Base-by-base conservation (phyloP, 2,329 filamentous ascomycete species). In the Chalaropsis thielavioides region DNA sequence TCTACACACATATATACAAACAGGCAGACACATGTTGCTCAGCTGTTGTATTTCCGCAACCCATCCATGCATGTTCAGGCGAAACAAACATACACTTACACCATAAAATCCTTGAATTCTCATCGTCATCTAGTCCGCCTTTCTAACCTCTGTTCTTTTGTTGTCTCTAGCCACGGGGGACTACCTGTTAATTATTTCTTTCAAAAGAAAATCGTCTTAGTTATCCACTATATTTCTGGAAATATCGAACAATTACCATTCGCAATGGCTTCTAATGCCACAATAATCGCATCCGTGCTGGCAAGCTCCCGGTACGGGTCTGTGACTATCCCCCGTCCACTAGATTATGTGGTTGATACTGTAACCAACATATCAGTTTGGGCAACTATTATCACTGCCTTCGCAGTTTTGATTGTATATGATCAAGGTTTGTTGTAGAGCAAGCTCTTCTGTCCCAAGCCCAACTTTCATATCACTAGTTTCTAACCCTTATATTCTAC, bases 401-500 rank as follows among this genome's bases (percentile, higher is more conserved):
- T 96, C 65, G 78, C 87, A 41, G 71, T 88, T 8, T 83, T 87
- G 64, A 83, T 95, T 66, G 82, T 85, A 68, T 97, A 96, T 75
- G 92, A 97, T 76, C 92, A 97, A 79, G 79, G 92, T 96, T 80
- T 75, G 89, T 46, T 46, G 13, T 19, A 46, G 7, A 38, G 27
- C 24, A 58, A 8, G 17, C n/a, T 8, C 1, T 11, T 8, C 27
- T 38, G 5, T 8, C 3, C 51, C 8, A 3, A 0, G n/a, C 27
- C 31, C 17, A 0, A 10, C 24, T 10, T 5, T 4, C 3, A 19
- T 10, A 19, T 8, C 4, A 5, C 19, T 58, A 41, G 60, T 43
- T 1, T 41, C 24, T 43, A 58, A 46, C 44, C 3, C 46, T 27
- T 17, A 24, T 67, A 49, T n/a, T n/a, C 66, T 69, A 24, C 62